phyloP scores from a whole-genome alignment of 106 monocot species.

The Phalaenopsis aphrodite region DNA sequence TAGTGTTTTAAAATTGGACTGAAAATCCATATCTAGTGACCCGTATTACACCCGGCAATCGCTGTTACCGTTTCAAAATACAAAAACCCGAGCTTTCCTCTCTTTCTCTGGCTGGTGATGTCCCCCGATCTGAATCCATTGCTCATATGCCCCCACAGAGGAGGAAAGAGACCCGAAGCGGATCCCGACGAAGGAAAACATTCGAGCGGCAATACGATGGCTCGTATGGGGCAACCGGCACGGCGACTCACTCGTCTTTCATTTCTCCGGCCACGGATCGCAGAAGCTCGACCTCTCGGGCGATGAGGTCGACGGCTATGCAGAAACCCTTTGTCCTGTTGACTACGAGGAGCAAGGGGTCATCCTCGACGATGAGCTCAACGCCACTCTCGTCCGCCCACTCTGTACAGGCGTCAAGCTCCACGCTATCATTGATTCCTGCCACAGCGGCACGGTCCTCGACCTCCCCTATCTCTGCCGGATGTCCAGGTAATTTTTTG shows the following conservation, averaged over 20 bases:
- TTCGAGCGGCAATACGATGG: constrained; percentile 69
- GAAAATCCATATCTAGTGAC: background rate
- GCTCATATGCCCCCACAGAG: constrained; percentile 20
- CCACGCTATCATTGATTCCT: constrained; percentile 75
- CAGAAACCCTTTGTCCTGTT: constrained; percentile 78
- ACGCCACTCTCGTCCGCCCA: constrained; percentile 51
- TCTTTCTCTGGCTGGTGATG: background rate
- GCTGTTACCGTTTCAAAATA: no score
- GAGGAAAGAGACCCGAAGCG: constrained; percentile 28
- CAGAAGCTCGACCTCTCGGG: constrained; percentile 37
- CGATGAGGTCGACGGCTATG: constrained; percentile 69
- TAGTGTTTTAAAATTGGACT: background rate
- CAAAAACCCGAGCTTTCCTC: background rate
- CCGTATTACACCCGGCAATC: background rate
- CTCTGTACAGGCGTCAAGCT: constrained; percentile 53
- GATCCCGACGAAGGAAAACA: constrained; percentile 58
- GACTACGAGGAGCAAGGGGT: constrained; percentile 66
- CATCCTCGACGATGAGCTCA: constrained; percentile 81
- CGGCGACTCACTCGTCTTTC: constrained; percentile 85
- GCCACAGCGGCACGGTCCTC: constrained; percentile 84
- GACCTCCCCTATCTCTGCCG: constrained; percentile 76
- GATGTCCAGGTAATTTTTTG: constrained; percentile 38
- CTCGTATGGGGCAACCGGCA: constrained; percentile 36
- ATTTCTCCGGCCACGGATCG: constrained; percentile 85
- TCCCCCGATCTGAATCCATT: background rate